Conservation (phyloP, 371 early-diverging fungal genomes). For the Mycotypha africana region DNA sequence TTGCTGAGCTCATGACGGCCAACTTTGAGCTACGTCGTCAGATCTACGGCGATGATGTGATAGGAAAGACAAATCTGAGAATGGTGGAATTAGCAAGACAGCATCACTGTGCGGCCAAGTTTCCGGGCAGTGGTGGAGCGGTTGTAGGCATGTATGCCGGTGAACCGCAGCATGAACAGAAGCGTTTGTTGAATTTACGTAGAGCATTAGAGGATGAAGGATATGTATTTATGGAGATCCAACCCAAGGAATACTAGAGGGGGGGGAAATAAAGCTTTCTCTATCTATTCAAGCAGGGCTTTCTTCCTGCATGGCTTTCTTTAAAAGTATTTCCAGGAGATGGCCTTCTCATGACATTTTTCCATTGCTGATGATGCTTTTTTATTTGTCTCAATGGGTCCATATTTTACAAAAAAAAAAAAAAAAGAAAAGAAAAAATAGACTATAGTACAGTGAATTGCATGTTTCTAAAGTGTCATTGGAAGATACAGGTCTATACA, state of each 20-base stretch:
- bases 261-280: no score
- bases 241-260: conserved; percentile 17
- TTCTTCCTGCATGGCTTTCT: no score
- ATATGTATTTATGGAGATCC: conserved; percentile 36
- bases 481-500: background rate
- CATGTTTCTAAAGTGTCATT: no score
- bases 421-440: no score
- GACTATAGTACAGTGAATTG: no score
- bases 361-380: no score
- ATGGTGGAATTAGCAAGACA: conserved; percentile 46
- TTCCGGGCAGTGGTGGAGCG: conserved; percentile 53
- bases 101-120: conserved; percentile 44
- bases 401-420: no score
- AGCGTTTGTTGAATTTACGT: conserved; percentile 23
- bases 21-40: conserved; percentile 47
- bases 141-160: conserved; percentile 46
- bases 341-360: no score
- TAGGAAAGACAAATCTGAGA: conserved; percentile 39
- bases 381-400: no score
- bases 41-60: conserved; percentile 40
- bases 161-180: conserved; percentile 3
- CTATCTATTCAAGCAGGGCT: no score
- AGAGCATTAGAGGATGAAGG: conserved; percentile 41
- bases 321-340: no score
- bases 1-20: conserved; percentile 42